Evolutionary conservation across 1,284 basidiomycete species (phyloP).

Genomic region (Blastosporella zonata): DNA sequence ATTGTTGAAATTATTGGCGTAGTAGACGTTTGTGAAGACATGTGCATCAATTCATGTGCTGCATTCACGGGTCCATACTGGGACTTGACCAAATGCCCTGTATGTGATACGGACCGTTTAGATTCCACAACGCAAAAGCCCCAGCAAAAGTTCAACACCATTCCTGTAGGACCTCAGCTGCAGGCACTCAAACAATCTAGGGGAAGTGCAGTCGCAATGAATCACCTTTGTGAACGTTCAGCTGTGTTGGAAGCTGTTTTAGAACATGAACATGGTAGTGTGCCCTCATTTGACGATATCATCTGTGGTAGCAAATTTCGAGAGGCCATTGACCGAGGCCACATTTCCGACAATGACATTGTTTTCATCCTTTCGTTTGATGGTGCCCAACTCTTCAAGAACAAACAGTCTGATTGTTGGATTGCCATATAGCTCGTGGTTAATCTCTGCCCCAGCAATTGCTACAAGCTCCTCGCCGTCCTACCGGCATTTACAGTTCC

Average conservation of each 20-base stretch:
- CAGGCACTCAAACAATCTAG: background rate
- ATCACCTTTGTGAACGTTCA: background rate
- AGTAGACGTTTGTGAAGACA: conserved; percentile 24
- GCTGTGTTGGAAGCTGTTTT: background rate
- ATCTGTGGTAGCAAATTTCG: background rate
- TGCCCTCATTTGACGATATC: conserved; percentile 1
- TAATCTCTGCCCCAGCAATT: conserved; percentile 11
- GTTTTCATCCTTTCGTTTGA: conserved; percentile 19
- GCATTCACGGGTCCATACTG: conserved; percentile 31
- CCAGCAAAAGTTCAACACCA: background rate
- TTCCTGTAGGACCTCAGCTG: background rate
- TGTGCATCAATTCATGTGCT: conserved; percentile 32
- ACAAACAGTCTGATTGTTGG: conserved; percentile 20
- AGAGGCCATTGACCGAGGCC: background rate
- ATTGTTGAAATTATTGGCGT: conserved; percentile 27
- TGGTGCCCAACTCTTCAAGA: conserved; percentile 15
- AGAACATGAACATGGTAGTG: background rate
- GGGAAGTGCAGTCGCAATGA: background rate
- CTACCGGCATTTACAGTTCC: conserved; percentile 18
- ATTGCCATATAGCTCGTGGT: conserved; percentile 23
- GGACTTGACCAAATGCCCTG: conserved; percentile 19
- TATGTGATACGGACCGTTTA: conserved; percentile 14
- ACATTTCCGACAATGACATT: conserved; percentile 10
- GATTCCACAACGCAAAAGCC: background rate
- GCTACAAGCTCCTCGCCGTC: conserved; percentile 6